phyloP scores from a whole-genome alignment of 129 eudicot species.

The Lactuca sativa region DNA sequence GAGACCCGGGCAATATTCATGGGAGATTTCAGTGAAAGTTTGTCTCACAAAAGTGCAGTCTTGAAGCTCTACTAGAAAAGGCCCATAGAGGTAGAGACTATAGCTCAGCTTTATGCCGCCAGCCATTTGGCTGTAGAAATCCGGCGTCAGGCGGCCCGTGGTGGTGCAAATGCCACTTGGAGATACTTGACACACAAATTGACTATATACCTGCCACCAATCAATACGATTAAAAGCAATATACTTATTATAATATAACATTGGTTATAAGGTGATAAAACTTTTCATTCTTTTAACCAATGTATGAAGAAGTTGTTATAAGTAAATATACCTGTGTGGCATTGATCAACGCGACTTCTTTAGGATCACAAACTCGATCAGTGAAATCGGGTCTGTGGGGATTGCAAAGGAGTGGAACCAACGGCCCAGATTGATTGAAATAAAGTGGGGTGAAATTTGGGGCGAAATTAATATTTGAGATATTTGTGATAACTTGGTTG shows the following conservation, averaged over 20 bases:
- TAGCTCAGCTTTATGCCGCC: conserved; percentile 74
- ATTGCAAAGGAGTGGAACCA: conserved; percentile 79
- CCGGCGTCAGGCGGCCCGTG: conserved; percentile 84
- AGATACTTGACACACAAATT: conserved; percentile 76
- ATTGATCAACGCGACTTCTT: conserved; percentile 71
- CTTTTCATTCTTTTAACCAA: too few relatives aligned
- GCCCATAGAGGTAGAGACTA: conserved; percentile 66
- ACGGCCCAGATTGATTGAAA: conserved; percentile 92
- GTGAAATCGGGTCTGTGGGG: conserved; percentile 57
- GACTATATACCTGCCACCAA: conserved; percentile 59
- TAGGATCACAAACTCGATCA: conserved; percentile 61
- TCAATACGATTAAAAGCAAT: neutral
- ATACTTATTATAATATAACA: too few relatives aligned
- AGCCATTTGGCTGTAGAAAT: conserved; percentile 66
- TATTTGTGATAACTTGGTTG: conserved; percentile 73
- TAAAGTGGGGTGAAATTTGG: conserved; percentile 64
- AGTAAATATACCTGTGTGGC: conserved; percentile 69
- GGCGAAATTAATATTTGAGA: conserved; percentile 66
- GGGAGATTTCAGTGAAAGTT: conserved; percentile 56
- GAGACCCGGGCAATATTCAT: conserved; percentile 72
- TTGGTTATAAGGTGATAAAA: too few relatives aligned
- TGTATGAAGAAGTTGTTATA: too few relatives aligned
- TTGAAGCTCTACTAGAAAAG: conserved; percentile 71
- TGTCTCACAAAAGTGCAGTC: conserved; percentile 80
- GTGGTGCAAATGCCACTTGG: conserved; percentile 63